A percentile compares a stretch with the other conserved stretches of the same genome.
These are phyloP conservation scores for Penicillium sp. DNA, from an alignment of 2,329 filamentous ascomycete species.

Conservation along the genomic window DNA sequence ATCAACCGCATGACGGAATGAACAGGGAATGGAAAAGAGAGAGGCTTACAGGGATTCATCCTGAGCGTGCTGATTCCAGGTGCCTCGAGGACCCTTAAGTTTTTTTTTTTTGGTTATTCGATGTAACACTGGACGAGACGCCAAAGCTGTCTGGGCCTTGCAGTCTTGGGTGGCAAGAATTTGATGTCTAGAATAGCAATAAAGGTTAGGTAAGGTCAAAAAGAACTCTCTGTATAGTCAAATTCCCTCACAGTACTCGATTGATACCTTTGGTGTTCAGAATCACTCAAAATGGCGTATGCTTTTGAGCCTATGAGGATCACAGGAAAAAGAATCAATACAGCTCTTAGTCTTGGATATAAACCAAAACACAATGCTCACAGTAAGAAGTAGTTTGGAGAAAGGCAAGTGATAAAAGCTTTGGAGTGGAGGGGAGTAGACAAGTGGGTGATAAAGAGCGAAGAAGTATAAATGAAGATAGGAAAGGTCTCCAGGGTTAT, in stretches of 20 bases:
- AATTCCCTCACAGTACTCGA: constrained; percentile 14
- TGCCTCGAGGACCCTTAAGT: constrained; percentile 26
- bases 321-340: neutral
- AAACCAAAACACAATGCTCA: neutral
- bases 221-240: neutral
- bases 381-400: neutral
- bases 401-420: neutral
- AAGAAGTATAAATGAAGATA: neutral
- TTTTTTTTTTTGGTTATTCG: constrained; percentile 12
- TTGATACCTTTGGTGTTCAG: constrained; percentile 1
- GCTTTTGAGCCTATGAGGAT: neutral
- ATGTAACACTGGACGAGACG: constrained; percentile 27
- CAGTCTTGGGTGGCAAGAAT: constrained; percentile 18
- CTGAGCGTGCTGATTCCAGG: constrained; percentile 23
- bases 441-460: constrained; percentile 11
- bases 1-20: constrained; percentile 6
- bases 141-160: constrained; percentile 20
- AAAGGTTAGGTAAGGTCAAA: constrained; percentile 17
- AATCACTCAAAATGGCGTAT: neutral
- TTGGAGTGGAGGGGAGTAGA: neutral
- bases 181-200: constrained; percentile 15
- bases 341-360: neutral
- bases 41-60: constrained; percentile 28
- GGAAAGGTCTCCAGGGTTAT: neutral
- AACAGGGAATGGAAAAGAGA: constrained; percentile 5